Conservation (phyloP, 2,329 filamentous ascomycete species). For the Cryphonectria radicalis region DNA sequence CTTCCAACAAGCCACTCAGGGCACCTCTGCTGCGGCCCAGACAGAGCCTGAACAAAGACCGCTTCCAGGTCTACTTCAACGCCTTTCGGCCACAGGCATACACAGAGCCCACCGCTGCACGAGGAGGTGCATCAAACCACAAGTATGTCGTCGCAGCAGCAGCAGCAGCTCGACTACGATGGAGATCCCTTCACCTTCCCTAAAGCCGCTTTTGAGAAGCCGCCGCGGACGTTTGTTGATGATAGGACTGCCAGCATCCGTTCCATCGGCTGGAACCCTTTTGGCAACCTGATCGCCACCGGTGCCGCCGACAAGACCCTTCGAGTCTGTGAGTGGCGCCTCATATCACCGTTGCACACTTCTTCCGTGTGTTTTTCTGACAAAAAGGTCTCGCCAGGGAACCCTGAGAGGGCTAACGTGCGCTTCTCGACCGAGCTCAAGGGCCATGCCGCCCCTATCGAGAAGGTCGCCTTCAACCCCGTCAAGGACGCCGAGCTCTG, state of each 20-base stretch:
- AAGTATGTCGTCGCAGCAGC: slow-evolving; percentile 51
- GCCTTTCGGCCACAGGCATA: slow-evolving; percentile 74
- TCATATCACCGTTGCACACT: no score
- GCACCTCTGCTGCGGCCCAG: slow-evolving; percentile 52
- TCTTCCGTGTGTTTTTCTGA: background rate
- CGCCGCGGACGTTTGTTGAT: slow-evolving; percentile 2
- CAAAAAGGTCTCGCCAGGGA: slow-evolving; percentile 55
- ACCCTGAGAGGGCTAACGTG: slow-evolving; percentile 74
- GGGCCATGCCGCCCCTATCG: slow-evolving; percentile 67
- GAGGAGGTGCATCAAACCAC: slow-evolving; percentile 59
- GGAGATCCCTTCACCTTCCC: slow-evolving; percentile 34
- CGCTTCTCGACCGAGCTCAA: slow-evolving; percentile 77
- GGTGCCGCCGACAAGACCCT: slow-evolving; percentile 72
- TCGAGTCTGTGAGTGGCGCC: slow-evolving; percentile 67
- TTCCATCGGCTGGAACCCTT: slow-evolving; percentile 86
- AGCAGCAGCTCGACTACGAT: slow-evolving; percentile 26
- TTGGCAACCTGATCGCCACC: slow-evolving; percentile 82
- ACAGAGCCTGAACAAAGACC: slow-evolving; percentile 68
- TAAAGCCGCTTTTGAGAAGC: slow-evolving; percentile 20
- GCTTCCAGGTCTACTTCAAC: slow-evolving; percentile 69
- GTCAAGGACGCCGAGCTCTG: slow-evolving; percentile 77
- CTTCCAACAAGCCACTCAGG: slow-evolving; percentile 20
- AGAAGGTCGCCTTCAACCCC: slow-evolving; percentile 79
- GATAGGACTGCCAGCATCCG: slow-evolving; percentile 59
- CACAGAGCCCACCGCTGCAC: slow-evolving; percentile 59